phyloP scores from a whole-genome alignment of 1,284 basidiomycete species.

The Ganoderma resinaceum region DNA sequence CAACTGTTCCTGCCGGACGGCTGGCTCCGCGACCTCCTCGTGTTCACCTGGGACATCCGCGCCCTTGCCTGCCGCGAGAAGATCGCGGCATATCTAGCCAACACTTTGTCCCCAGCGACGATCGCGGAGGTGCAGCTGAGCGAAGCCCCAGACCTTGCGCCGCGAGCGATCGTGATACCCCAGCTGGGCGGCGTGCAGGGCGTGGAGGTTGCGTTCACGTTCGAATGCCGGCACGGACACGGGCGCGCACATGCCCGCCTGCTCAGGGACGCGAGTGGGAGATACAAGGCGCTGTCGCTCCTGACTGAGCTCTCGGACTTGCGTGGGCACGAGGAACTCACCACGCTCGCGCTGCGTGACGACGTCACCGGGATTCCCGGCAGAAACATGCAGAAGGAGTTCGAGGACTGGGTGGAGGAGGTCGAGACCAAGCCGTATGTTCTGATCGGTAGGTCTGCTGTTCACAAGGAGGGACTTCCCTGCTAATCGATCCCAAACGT shows the following conservation, averaged over 20 bases:
- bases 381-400: conserved; percentile 25
- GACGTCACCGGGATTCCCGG: conserved; percentile 25
- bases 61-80: conserved; percentile 53
- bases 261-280: conserved; percentile 24
- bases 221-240: conserved; percentile 46
- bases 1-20: conserved; percentile 51
- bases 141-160: conserved; percentile 35
- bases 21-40: conserved; percentile 65
- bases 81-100: conserved; percentile 51
- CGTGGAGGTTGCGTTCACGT: conserved; percentile 45
- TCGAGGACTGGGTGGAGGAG: conserved; percentile 21
- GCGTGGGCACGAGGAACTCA: conserved; percentile 41
- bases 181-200: conserved; percentile 24
- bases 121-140: conserved; percentile 42
- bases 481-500: not conserved
- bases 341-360: conserved; percentile 22
- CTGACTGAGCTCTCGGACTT: conserved; percentile 40
- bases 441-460: not conserved
- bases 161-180: conserved; percentile 33
- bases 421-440: conserved; percentile 31
- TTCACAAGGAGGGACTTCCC: not conserved
- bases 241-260: conserved; percentile 49
- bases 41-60: conserved; percentile 69
- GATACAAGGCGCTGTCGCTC: conserved; percentile 36
- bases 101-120: conserved; percentile 36